A percentile compares a stretch with the other conserved stretches of the same genome.
These are phyloP conservation scores for Claviceps arundinis DNA, from an alignment of 2,329 filamentous ascomycete genomes.

Conservation along the genomic window DNA sequence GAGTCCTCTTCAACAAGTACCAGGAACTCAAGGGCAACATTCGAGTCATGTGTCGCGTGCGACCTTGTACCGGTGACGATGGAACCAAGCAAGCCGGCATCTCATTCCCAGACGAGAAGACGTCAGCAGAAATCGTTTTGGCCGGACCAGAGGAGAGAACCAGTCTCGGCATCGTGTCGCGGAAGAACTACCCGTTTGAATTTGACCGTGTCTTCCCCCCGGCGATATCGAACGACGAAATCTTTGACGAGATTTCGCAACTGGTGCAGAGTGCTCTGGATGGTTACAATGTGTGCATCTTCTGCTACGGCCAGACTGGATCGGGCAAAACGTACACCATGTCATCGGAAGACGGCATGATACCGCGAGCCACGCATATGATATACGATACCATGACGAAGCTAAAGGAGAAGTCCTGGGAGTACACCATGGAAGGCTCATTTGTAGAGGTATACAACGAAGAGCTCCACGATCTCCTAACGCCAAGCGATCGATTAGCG, in stretches of 20 bases:
- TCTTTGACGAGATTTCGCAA: constrained; percentile 94
- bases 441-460: constrained; percentile 99
- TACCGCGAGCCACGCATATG: constrained; percentile 81
- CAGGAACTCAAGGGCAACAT: constrained; percentile 98
- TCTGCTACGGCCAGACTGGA: constrained; percentile 95
- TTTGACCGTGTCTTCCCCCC: constrained; percentile 91
- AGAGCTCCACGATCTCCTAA: constrained; percentile 79
- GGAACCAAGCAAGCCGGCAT: constrained; percentile 61
- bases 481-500: constrained; percentile 42
- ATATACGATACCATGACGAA: constrained; percentile 81
- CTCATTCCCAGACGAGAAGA: constrained; percentile 68
- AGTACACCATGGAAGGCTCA: constrained; percentile 83
- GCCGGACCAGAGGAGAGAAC: constrained; percentile 74
- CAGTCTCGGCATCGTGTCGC: constrained; percentile 60
- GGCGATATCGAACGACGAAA: constrained; percentile 61
- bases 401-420: constrained; percentile 84
- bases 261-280: constrained; percentile 92
- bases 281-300: constrained; percentile 97
- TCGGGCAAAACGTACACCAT: constrained; percentile 96
- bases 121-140: constrained; percentile 76
- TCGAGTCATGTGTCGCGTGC: constrained; percentile 91
- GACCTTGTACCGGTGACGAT: constrained; percentile 49
- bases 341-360: constrained; percentile 86
- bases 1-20: constrained; percentile 93
- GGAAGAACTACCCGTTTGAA: constrained; percentile 72